Evolutionary conservation across 1,139 yeast species (phyloP), one percentile per base, ranked within the genome.

Genomic region (Groenewaldozyma auringiensis): DNA sequence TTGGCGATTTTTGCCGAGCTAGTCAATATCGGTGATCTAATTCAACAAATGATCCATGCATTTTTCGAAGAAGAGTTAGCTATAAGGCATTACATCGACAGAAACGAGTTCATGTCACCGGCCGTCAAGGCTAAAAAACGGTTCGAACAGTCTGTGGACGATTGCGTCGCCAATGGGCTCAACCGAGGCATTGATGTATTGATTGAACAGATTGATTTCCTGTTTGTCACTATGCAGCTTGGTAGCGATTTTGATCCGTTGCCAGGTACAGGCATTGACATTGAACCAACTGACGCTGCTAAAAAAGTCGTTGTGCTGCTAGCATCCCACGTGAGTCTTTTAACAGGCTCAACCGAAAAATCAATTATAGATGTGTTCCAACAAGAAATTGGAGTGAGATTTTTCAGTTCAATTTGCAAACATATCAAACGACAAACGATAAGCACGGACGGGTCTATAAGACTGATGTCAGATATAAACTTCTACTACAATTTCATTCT

Each of bases 321-420:
- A 44, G 76, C 76, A 17, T 77, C 80, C n/a, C 95, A 89, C 60
- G 79, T 89, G 52, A 78, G 78, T 49, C 66, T 89, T 43, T 68
- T 92, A 43, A 79, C 78, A 17, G 95, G 89, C 2, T 78, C 94
- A 18, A 87, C 96, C 0, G 97, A 92, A 48, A 85, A 83, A 58
- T 77, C 88, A 0, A 82, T 94, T 6, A 77, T 89, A 22, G 97
- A 89, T 57, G 94, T 92, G 0, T 92, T 88, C 60, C 94, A 89
- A 56, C 95, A 88, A 60, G 98, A 92, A 60, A 80, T 92, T 35
- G 96, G 95, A 0, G 87, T 87, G 59, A 64, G 98, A 42, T 82
- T 92, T 53, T 88, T 87, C 59, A 81, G 78, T 39, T 71, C 81
- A 1, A 69, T 92, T 37, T 86, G 87, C 35, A 87, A 86, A 60